A percentile compares a stretch with the other conserved stretches of the same genome.
These are phyloP conservation scores for Barnettozyma siamensis DNA, from an alignment of 805 yeast genomes.

Conservation along the genomic window DNA sequence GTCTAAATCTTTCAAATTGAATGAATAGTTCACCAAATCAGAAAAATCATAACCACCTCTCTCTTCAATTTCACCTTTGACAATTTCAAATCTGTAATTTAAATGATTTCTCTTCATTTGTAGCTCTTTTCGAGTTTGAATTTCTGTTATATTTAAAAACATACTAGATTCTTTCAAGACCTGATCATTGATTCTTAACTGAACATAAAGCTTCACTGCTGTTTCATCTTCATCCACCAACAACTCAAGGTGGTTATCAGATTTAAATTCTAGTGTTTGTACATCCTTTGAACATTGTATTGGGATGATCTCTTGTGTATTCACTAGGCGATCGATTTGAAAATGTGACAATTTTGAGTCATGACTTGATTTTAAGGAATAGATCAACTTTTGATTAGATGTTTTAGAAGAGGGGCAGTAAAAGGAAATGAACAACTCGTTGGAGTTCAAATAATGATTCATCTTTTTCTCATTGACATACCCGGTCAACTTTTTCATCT, in stretches of 20 bases:
- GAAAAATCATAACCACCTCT: constrained; percentile 11
- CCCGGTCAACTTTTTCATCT: background rate
- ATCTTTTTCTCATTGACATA: constrained; percentile 1
- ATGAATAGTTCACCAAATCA: constrained; percentile 7
- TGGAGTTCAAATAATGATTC: background rate
- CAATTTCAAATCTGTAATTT: background rate
- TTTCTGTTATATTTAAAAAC: background rate
- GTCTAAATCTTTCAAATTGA: constrained; percentile 3
- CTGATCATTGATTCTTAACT: constrained; percentile 4
- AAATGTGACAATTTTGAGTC: background rate
- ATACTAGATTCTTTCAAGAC: constrained; percentile 7
- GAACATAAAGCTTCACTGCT: constrained; percentile 6
- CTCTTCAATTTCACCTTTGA: constrained; percentile 6
- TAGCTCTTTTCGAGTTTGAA: background rate
- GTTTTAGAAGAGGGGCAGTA: constrained; percentile 9
- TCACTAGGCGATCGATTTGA: constrained; percentile 1
- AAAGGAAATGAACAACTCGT: constrained; percentile 3
- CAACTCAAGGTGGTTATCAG: constrained; percentile 12
- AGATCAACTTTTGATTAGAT: constrained; percentile 7
- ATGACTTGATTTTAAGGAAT: constrained; percentile 1
- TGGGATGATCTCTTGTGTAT: constrained; percentile 7
- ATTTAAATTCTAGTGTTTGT: background rate
- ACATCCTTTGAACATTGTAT: background rate
- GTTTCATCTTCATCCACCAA: constrained; percentile 15
- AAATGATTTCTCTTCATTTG: background rate